Base-by-base conservation (phyloP, 306 rosid species). In the Trifolium repens region DNA sequence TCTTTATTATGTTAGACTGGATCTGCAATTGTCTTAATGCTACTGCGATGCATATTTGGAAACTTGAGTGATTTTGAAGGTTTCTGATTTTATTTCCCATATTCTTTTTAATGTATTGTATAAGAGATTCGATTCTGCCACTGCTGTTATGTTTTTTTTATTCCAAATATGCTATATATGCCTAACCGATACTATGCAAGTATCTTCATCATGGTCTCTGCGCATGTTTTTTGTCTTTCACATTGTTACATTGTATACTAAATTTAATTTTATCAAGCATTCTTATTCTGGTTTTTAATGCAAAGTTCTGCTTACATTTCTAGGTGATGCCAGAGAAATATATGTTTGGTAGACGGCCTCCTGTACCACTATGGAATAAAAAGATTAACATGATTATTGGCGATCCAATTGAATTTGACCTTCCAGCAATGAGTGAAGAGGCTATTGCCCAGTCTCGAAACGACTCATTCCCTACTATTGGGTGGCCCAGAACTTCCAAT, bases 261-360 rank as follows among this genome's bases (percentile, higher is more conserved):
- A 59, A 57, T 52, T 3, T 79, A 74, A 61, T 67, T 46, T 15
- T 53, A 47, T 74, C 35, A 57, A 40, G 50, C 37, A 52, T 78
- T 75, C 70, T 82, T 73, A 70, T 79, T 73, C 74, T 49, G 78
- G 74, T 79, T 79, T 57, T 55, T 75, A 60, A 76, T 52, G 49
- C 72, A 17, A 69, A 61, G 17, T 72, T 44, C 58, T 74, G 66
- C 77, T 77, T 65, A 68, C 70, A 66, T 77, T 83, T 72, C 17
- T 80, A 94, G 96, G 90, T 91, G 82, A 90, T 94, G 97, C 98
- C 98, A 53, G 93, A 90, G 84, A 89, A 92, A 8, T 89, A 16
- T 77, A 58, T 77, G 42, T 86, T 83, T 73, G 93, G 91, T 74
- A 90, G 88, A 87, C 86, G 97, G 76, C 91, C 98, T 80, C 92